phyloP scores from a whole-genome alignment of 202 grass and related monocot species.

The Carex arenaria region DNA sequence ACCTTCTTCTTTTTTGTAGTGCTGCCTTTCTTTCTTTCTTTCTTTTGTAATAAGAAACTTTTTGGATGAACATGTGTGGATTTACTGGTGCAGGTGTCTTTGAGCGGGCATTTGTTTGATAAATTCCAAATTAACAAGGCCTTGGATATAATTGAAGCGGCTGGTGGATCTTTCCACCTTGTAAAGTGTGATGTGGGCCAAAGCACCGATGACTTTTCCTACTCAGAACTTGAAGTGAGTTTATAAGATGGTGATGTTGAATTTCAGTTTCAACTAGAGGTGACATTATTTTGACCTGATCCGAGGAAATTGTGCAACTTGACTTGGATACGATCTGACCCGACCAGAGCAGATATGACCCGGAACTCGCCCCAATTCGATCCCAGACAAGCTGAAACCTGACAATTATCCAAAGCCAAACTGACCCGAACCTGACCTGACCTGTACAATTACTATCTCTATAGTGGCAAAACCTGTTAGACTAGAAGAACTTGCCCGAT shows the following conservation, averaged over 20 bases:
- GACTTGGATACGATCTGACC: too few relatives aligned
- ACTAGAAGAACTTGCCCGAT: too few relatives aligned
- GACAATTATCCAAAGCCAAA: too few relatives aligned
- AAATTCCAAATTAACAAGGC: conserved; percentile 96
- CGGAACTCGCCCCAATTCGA: too few relatives aligned
- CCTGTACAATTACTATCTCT: too few relatives aligned
- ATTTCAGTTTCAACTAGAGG: not conserved
- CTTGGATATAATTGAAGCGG: conserved; percentile 88
- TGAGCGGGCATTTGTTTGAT: conserved; percentile 96
- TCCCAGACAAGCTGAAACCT: too few relatives aligned
- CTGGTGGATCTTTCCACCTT: conserved; percentile 70
- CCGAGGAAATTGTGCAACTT: too few relatives aligned
- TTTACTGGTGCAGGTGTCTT: conserved; percentile 58
- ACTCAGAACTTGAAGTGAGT: conserved; percentile 93
- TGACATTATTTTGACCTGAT: too few relatives aligned
- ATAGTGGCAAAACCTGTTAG: too few relatives aligned
- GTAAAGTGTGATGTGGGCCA: conserved; percentile 81
- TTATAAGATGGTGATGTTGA: conserved; percentile 1
- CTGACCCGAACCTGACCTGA: too few relatives aligned
- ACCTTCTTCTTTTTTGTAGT: conserved; percentile 14
- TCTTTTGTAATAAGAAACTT: conserved; percentile 12
- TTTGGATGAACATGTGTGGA: conserved; percentile 11
- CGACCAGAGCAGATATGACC: too few relatives aligned
- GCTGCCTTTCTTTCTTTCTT: conserved; percentile 13
- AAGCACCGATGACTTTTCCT: conserved; percentile 72